phyloP scores from a whole-genome alignment of 2,329 filamentous ascomycete species.

The Coniochaeta sp. region DNA sequence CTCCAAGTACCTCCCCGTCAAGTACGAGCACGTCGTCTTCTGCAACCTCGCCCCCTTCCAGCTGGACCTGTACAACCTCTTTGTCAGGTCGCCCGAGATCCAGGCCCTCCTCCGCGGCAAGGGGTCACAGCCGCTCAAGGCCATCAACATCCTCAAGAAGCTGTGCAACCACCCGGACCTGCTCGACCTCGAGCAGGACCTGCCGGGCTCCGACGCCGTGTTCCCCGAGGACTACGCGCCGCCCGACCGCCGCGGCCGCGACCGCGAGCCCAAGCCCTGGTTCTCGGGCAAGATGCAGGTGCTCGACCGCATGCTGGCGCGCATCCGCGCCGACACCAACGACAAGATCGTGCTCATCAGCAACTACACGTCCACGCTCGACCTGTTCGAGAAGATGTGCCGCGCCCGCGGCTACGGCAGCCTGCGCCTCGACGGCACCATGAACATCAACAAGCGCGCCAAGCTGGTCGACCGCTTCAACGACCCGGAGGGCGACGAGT shows the following conservation, averaged over 20 bases:
- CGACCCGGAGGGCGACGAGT: constrained; percentile 80
- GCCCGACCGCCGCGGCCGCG: constrained; percentile 78
- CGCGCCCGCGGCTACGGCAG: constrained; percentile 77
- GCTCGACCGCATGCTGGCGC: constrained; percentile 93
- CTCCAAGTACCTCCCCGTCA: constrained; percentile 94
- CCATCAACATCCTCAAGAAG: constrained; percentile 95
- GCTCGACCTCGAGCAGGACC: constrained; percentile 71
- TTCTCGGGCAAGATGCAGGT: constrained; percentile 99
- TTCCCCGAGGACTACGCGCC: constrained; percentile 85
- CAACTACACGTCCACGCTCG: constrained; percentile 94
- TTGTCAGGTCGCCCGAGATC: constrained; percentile 92
- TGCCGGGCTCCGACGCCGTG: constrained; percentile 76
- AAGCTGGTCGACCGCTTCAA: constrained; percentile 99
- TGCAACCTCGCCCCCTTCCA: constrained; percentile 93
- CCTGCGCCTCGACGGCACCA: constrained; percentile 87
- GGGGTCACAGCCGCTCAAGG: constrained; percentile 91
- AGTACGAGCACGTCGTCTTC: constrained; percentile 99
- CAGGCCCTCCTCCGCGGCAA: constrained; percentile 87
- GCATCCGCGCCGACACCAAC: constrained; percentile 91
- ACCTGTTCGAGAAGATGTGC: constrained; percentile 88
- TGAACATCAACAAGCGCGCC: constrained; percentile 95
- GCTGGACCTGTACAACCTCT: constrained; percentile 89
- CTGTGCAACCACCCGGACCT: constrained; percentile 97
- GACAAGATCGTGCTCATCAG: constrained; percentile 99
- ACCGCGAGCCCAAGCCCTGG: constrained; percentile 88